Base-by-base conservation (phyloP, 176 grass and related monocot species). In the Carex scoparia region DNA sequence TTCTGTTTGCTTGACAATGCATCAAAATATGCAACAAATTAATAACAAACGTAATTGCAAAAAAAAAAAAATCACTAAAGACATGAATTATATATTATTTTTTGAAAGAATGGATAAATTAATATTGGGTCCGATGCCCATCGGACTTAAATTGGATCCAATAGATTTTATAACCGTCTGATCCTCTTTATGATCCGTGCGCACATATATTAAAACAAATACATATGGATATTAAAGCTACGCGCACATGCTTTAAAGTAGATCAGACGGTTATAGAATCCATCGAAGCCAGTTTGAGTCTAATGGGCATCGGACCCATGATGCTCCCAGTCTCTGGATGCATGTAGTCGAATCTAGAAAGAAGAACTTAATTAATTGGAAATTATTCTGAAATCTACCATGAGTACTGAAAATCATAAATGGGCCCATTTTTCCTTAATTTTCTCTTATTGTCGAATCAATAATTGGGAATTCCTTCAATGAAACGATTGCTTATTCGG, bases 381-480 rank as follows among this genome's bases (percentile, higher is more conserved):
- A 33, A 66, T 66, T 68, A 37, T 37, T 68, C 4, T 67, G 4
- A 67, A 67, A 67, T 35, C 12, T 37, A 37, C 16, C 15, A 37
- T 2, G 12, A 67, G 3, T 35, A 14, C 14, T 38, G 9, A 59
- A 79, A 27, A 4, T 10, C 51, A 55, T 14, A 15, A 58, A 46
- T 37, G 51, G 18, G 7, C 79, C 61, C 16, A 37, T 13, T 48
- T 65, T 46, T 27, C 79, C 61, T 65, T 65, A 42, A 44, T 44
- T 81, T 65, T n/a, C 57, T 28, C 40, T 81, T 81, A 49, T 38
- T 42, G 54, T 49, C 37, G 7, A 77, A 59, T 80, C 31, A 80
- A 31, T 80, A n/a, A 33, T 61, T 33, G 60, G 58, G 37, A 2
- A 64, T 61, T 81, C 37, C 18, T 81, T 27, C 4, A 63, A n/a